Evolutionary conservation across 345 rosid genomes (phyloP).

Genomic region (Ceriops tagal): DNA sequence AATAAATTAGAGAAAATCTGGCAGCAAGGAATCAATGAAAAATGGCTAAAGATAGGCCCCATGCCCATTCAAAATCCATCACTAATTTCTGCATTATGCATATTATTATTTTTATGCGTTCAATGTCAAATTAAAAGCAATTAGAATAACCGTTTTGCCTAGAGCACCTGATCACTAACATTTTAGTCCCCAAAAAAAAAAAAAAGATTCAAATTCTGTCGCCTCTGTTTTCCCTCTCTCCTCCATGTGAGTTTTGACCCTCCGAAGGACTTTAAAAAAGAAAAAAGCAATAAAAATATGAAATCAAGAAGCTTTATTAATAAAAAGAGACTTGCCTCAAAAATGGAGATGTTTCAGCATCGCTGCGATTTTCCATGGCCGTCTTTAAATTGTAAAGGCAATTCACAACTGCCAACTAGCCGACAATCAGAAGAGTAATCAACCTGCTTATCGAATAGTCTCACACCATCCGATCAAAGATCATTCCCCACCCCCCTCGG

Average conservation of each 20-base stretch:
- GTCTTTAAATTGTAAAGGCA: not conserved
- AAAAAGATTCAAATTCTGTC: not conserved
- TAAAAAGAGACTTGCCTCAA: constrained; percentile 24
- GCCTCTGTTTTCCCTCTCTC: too few relatives aligned
- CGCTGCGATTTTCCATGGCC: constrained; percentile 36
- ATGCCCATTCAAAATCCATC: too few relatives aligned
- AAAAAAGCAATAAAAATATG: not conserved
- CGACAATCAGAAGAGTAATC: not conserved
- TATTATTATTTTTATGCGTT: too few relatives aligned
- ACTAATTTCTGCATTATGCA: too few relatives aligned
- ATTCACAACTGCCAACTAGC: too few relatives aligned
- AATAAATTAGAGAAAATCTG: too few relatives aligned
- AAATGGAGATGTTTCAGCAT: constrained; percentile 22
- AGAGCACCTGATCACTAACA: too few relatives aligned
- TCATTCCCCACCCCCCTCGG: not conserved
- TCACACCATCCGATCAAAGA: not conserved
- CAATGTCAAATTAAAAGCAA: too few relatives aligned
- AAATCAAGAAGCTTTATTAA: too few relatives aligned
- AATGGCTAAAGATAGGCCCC: too few relatives aligned
- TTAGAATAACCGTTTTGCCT: not conserved
- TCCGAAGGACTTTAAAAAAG: not conserved
- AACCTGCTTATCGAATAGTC: not conserved
- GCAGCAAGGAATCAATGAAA: too few relatives aligned
- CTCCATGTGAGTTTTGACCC: too few relatives aligned
- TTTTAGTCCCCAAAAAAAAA: not conserved